Evolutionary conservation across 108 stramenopile species (phyloP).

Genomic region (Pinguiococcus pyrenoidosus): DNA sequence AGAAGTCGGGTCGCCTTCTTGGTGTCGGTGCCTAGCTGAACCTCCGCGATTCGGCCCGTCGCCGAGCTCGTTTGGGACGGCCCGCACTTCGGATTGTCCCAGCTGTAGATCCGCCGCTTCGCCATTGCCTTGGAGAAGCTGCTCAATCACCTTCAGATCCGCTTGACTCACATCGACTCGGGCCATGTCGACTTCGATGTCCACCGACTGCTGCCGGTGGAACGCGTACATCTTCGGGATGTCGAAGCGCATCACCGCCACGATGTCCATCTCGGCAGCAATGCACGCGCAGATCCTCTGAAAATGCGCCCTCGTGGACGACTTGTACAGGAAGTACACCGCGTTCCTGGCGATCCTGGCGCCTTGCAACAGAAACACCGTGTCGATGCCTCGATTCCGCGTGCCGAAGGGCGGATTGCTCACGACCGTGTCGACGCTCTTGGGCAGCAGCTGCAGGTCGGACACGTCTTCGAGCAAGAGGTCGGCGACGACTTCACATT

Average conservation of each 20-base stretch:
- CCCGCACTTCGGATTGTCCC: too few relatives aligned
- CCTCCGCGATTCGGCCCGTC: too few relatives aligned
- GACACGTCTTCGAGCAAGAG: conserved; percentile 22
- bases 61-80: too few relatives aligned
- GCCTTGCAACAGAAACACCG: conserved; percentile 14
- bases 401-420: conserved; percentile 49
- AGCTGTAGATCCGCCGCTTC: too few relatives aligned
- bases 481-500: conserved; percentile 17
- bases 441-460: neutral
- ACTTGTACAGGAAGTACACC: conserved; percentile 90
- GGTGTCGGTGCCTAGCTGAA: too few relatives aligned
- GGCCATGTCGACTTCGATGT: conserved; percentile 81
- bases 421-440: conserved; percentile 31
- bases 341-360: conserved; percentile 53
- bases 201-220: conserved; percentile 64
- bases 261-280: conserved; percentile 49
- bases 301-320: conserved; percentile 58
- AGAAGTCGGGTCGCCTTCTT: too few relatives aligned
- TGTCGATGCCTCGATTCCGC: conserved; percentile 28
- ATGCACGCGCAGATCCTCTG: conserved; percentile 32
- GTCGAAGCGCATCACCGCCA: conserved; percentile 82
- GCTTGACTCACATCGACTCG: conserved; percentile 31
- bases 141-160: too few relatives aligned
- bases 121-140: too few relatives aligned
- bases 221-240: conserved; percentile 80